Percentiles rank a stretch among this genome's conserved stretches.
These are phyloP conservation scores for Massariosphaeria phaeospora DNA, from an alignment of 495 filamentous ascomycete species.

Conservation along the genomic window DNA sequence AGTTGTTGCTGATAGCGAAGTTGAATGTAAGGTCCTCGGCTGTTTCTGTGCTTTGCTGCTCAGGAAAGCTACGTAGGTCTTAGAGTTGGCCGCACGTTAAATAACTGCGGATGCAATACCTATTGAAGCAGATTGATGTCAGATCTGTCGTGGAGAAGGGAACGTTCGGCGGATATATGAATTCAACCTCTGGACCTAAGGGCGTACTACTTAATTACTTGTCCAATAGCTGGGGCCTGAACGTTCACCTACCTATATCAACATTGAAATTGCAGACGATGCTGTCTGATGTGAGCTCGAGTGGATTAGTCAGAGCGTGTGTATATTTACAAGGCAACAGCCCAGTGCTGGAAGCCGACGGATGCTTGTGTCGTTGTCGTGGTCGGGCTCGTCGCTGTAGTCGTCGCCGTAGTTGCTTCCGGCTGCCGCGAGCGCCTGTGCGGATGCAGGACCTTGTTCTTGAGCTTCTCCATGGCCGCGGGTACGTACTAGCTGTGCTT, in stretches of 20 bases:
- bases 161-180: conserved; percentile 36
- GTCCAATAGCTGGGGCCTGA: not conserved
- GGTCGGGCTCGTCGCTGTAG: too few species aligned
- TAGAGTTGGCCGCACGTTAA: not conserved
- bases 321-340: conserved; percentile 33
- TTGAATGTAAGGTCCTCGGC: conserved; percentile 35
- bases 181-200: conserved; percentile 37
- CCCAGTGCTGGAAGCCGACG: conserved; percentile 30
- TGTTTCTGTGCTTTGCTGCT: conserved; percentile 36
- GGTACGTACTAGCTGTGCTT: not conserved
- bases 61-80: conserved; percentile 32
- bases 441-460: conserved; percentile 24
- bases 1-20: conserved; percentile 38
- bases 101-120: not conserved
- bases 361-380: not conserved
- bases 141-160: conserved; percentile 34
- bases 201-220: not conserved
- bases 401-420: too few species aligned
- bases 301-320: not conserved
- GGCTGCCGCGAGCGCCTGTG: too few species aligned
- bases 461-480: conserved; percentile 32
- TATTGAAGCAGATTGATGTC: conserved; percentile 39
- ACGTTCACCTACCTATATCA: conserved; percentile 31
- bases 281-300: conserved; percentile 17
- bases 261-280: conserved; percentile 39